Conservation (phyloP, 1,139 yeast species). For the Debaryomyces sp. region DNA sequence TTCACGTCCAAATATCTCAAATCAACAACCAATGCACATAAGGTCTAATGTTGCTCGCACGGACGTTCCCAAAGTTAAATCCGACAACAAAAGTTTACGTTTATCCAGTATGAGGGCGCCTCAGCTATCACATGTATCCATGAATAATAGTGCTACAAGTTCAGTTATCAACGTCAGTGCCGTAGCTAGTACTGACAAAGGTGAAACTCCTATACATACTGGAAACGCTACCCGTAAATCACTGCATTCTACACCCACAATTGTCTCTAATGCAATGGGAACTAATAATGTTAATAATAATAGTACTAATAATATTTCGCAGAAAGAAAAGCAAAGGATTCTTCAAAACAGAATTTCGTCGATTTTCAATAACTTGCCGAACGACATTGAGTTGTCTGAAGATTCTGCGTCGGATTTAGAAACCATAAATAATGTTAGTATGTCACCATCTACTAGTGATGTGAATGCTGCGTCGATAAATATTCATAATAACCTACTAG, state of each 20-base stretch:
- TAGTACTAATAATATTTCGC: not conserved
- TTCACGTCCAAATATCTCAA: not conserved
- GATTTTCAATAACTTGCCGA: constrained; percentile 49
- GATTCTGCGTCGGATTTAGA: constrained; percentile 51
- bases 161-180: constrained; percentile 39
- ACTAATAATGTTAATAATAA: not conserved
- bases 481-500: constrained; percentile 27
- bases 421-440: constrained; percentile 25
- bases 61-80: constrained; percentile 29
- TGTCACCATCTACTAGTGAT: constrained; percentile 18
- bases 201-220: not conserved
- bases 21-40: constrained; percentile 4
- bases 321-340: constrained; percentile 11
- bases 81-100: constrained; percentile 35
- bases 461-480: constrained; percentile 11
- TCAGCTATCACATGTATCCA: constrained; percentile 11
- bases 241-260: not conserved
- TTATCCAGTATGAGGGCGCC: constrained; percentile 28
- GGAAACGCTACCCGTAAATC: not conserved
- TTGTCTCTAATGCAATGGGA: not conserved
- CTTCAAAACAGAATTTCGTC: constrained; percentile 37
- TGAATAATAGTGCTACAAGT: constrained; percentile 29
- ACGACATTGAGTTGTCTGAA: constrained; percentile 51
- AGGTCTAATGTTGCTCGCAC: constrained; percentile 7
- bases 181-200: constrained; percentile 25